Evolutionary conservation across 805 yeast genomes (phyloP).

Genomic region (Schwanniomyces sp.): DNA sequence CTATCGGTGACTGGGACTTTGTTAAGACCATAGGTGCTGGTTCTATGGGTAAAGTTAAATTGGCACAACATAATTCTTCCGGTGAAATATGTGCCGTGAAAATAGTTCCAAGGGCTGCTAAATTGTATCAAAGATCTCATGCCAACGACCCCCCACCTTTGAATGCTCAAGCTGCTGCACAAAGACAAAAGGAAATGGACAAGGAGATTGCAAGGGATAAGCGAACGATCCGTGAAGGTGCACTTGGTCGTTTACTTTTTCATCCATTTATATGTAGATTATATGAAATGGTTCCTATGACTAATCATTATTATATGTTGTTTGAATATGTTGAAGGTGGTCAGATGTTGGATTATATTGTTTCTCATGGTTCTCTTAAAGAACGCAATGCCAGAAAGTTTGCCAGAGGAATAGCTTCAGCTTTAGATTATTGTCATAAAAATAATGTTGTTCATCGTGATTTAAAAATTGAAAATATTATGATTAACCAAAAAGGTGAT

Average conservation of each 20-base stretch:
- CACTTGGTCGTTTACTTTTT: slow-evolving; percentile 82
- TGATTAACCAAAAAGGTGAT: slow-evolving; percentile 92
- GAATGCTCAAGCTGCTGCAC: slow-evolving; percentile 55
- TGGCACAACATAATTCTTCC: slow-evolving; percentile 83
- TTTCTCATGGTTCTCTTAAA: slow-evolving; percentile 90
- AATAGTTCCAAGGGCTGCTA: slow-evolving; percentile 88
- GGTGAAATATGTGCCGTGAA: slow-evolving; percentile 87
- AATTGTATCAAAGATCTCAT: slow-evolving; percentile 70
- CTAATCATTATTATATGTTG: slow-evolving; percentile 93
- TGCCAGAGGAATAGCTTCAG: slow-evolving; percentile 91
- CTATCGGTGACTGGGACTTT: slow-evolving; percentile 97
- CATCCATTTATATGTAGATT: slow-evolving; percentile 92
- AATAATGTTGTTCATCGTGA: slow-evolving; percentile 97
- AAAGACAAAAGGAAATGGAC: slow-evolving; percentile 67
- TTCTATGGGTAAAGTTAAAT: slow-evolving; percentile 97
- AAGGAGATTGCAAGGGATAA: slow-evolving; percentile 88
- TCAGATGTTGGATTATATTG: slow-evolving; percentile 95
- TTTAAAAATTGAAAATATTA: slow-evolving; percentile 91
- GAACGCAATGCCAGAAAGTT: slow-evolving; percentile 94
- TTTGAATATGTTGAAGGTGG: slow-evolving; percentile 98
- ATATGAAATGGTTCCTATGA: slow-evolving; percentile 94
- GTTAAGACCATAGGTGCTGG: slow-evolving; percentile 96
- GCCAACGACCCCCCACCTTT: slow-evolving; percentile 65
- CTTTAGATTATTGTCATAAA: slow-evolving; percentile 89
- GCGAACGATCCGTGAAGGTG: slow-evolving; percentile 93